Evolutionary conservation across 2,329 filamentous ascomycete species (phyloP), one percentile per base, ranked within the genome.

Genomic region (Scytalidium lignicola): DNA sequence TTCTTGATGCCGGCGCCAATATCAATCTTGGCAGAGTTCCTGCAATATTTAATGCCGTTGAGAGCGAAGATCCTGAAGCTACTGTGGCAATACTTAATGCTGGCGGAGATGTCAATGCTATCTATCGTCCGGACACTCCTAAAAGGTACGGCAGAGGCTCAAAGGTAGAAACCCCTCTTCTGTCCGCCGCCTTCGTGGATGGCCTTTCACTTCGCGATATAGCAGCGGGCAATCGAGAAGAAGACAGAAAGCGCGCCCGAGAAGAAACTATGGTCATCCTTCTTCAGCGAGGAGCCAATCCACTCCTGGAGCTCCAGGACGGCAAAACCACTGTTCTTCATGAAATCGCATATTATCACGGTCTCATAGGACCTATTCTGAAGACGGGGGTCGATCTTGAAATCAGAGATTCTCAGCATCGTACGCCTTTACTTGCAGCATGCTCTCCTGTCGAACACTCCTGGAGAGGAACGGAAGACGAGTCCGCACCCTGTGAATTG

Each of bases 361-460:
- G 23, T 26, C 23, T 26, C 23, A 26, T 26, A 26, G 10, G 10
- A 26, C 23, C 23, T 26, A 26, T 26, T 10, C 23, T 26, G 23
- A 26, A 26, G 23, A 26, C 10, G 23, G 23, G n/a, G 23, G 23
- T 26, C 23, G 43, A 48, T 40, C 22, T 46, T 19, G 46, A 51
- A 18, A 9, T 21, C 9, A 37, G 46, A 15, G 50, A 49, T 44
- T 41, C 42, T 17, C n/a, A 49, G 18, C 42, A 46, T 18, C 29
- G 50, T 21, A 51, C 50, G 3, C 39, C 46, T 22, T 39, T 51
- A 3, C 43, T 51, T 17, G 46, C 50, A 32, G 50, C 46, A n/a
- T 48, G 46, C 21, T 26, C 45, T 26, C 23, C 23, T 26, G 10
- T 26, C 23, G 23, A 26, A 26, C 23, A 5, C 23, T 26, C 23